These are phyloP conservation scores for Histomonas meleagridis DNA, from an alignment of 208 protist genomes.

Conservation along the genomic window DNA sequence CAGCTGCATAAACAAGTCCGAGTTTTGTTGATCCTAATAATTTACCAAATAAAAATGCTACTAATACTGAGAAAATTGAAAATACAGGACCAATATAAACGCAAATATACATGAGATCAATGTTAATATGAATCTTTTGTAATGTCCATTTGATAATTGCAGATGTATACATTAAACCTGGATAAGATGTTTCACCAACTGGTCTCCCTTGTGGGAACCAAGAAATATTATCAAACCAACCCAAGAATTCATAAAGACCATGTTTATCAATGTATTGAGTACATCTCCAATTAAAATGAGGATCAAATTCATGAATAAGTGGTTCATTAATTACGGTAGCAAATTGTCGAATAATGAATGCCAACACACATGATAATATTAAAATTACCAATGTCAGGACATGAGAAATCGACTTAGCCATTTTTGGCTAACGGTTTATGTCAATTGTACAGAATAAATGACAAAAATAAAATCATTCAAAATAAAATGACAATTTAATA, in stretches of 20 bases:
- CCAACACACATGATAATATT: not conserved
- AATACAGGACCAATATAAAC: slow-evolving; percentile 57
- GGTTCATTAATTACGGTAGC: slow-evolving; percentile 6
- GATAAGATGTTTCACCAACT: slow-evolving; percentile 88
- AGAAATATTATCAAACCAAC: slow-evolving; percentile 89
- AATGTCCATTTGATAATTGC: slow-evolving; percentile 56
- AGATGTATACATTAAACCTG: slow-evolving; percentile 83
- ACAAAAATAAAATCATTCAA: no score
- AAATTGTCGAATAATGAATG: not conserved
- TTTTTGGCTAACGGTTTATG: no score
- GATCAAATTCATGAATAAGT: slow-evolving; percentile 52
- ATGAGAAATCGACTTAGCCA: no score
- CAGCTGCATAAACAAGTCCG: not conserved
- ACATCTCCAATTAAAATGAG: slow-evolving; percentile 63
- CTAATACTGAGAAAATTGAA: not conserved
- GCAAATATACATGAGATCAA: slow-evolving; percentile 73
- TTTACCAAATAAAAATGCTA: not conserved
- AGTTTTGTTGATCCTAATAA: not conserved
- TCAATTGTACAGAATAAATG: no score
- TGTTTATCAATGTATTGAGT: slow-evolving; percentile 67
- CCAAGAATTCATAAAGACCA: slow-evolving; percentile 80
- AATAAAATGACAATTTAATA: no score
- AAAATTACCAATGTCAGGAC: no score
- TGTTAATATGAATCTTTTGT: slow-evolving; percentile 69
- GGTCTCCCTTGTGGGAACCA: slow-evolving; percentile 90